phyloP scores from a whole-genome alignment of 1,284 basidiomycete genomes.

The Trichosporon inkin region DNA sequence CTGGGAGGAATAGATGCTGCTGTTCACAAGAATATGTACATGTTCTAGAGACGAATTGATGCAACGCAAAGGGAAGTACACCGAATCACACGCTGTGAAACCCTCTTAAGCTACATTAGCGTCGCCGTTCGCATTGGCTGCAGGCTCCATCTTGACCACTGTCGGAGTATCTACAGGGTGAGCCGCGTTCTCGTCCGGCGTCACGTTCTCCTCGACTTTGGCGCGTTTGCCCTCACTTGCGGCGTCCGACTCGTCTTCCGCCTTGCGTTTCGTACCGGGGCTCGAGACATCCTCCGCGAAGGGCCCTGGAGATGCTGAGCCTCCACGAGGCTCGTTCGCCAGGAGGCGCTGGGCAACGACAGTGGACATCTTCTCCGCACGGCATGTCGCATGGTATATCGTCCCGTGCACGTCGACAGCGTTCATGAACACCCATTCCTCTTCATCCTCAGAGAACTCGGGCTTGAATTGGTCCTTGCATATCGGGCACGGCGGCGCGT shows the following conservation, averaged over 20 bases:
- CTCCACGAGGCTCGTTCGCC: constrained; percentile 17
- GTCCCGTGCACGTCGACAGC: constrained; percentile 75
- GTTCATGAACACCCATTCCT: constrained; percentile 98
- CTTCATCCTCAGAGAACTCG: constrained; percentile 92
- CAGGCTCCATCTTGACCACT: constrained; percentile 12
- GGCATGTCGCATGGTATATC: constrained; percentile 89
- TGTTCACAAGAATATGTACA: too few species aligned
- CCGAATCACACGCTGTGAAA: too few species aligned
- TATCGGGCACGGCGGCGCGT: constrained; percentile 88
- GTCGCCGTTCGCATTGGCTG: not conserved
- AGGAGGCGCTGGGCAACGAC: constrained; percentile 28
- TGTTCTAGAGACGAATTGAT: not conserved
- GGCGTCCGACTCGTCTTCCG: constrained; percentile 13
- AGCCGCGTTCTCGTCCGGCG: not conserved
- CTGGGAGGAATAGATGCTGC: constrained; percentile 24
- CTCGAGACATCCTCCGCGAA: constrained; percentile 5
- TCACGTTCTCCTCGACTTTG: constrained; percentile 20
- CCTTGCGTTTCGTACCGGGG: constrained; percentile 22
- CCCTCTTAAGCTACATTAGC: not conserved
- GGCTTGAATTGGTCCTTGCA: constrained; percentile 92
- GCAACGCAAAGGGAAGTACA: not conserved
- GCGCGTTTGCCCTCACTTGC: constrained; percentile 25
- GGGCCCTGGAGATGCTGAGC: constrained; percentile 7
- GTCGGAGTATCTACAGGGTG: not conserved
- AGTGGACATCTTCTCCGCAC: constrained; percentile 59